A percentile compares a stretch with the other conserved stretches of the same genome.
These are phyloP conservation scores for Aspergillus egyptiacus DNA, from an alignment of 495 filamentous ascomycete genomes.

Conservation along the genomic window DNA sequence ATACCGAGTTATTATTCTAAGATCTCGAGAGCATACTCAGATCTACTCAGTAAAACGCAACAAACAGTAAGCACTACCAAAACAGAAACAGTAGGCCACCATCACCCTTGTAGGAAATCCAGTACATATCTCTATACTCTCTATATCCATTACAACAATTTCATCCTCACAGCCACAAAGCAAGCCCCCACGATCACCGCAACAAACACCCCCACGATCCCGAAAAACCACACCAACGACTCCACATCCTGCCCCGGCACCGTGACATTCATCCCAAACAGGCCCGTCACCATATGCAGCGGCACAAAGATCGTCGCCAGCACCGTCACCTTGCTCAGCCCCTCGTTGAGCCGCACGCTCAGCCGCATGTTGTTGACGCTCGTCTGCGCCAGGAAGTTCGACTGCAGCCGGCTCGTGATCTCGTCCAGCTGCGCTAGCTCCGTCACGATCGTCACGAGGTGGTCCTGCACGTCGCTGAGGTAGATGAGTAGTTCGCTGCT, in stretches of 20 bases:
- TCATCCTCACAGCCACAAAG: conserved; percentile 28
- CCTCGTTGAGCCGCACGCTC: conserved; percentile 66
- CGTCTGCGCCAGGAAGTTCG: conserved; percentile 88
- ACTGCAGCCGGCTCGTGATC: conserved; percentile 80
- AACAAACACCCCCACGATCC: conserved; percentile 61
- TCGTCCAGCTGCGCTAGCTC: conserved; percentile 89
- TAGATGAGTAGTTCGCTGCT: conserved; percentile 87
- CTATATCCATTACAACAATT: conserved; percentile 18
- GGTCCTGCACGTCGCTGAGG: conserved; percentile 90
- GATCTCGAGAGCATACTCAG: no score
- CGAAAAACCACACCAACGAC: conserved; percentile 66
- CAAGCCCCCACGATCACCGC: conserved; percentile 49
- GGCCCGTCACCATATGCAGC: conserved; percentile 80
- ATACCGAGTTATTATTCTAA: no score
- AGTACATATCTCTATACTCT: no score
- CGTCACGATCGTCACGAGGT: conserved; percentile 93
- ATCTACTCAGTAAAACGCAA: no score
- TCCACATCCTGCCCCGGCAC: conserved; percentile 60
- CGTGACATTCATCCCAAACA: conserved; percentile 93
- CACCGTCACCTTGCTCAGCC: conserved; percentile 87
- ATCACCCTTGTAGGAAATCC: no score
- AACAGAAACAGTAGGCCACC: no score
- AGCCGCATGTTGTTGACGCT: conserved; percentile 75
- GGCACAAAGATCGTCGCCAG: conserved; percentile 88
- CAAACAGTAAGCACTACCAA: no score